Conservation (phyloP, 108 stramenopile genomes). For the Pseudonitzschia multiseries region DNA sequence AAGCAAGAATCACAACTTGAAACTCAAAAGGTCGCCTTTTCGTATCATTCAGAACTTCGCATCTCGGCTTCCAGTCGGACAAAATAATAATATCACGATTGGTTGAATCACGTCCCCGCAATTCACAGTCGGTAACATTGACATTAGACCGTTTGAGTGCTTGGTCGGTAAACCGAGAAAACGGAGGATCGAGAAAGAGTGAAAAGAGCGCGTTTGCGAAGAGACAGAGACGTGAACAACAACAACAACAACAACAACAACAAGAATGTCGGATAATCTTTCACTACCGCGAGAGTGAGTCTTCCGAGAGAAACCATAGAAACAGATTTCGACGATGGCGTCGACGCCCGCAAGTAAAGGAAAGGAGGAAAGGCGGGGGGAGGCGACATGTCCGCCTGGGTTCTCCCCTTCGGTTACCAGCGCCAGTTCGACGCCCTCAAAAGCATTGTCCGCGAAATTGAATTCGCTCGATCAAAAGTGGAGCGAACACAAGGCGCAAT, state of each 20-base stretch:
- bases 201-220: too few species aligned
- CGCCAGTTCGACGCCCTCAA: slow-evolving; percentile 7
- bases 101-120: background rate
- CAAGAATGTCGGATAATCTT: background rate
- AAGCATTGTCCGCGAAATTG: slow-evolving; percentile 11
- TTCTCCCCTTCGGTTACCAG: background rate
- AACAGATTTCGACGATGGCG: background rate
- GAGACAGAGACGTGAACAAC: too few species aligned
- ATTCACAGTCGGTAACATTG: too few species aligned
- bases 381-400: background rate
- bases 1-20: too few species aligned
- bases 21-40: too few species aligned
- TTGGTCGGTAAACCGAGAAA: background rate
- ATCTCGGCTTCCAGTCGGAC: too few species aligned
- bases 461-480: slow-evolving; percentile 12
- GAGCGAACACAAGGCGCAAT: background rate
- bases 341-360: background rate
- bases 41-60: too few species aligned
- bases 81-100: too few species aligned
- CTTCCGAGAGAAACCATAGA: background rate
- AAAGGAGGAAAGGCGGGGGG: background rate
- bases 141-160: background rate
- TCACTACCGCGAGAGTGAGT: background rate
- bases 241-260: background rate
- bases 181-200: background rate